These are phyloP conservation scores for Tuber microsphaerosporum DNA, from an alignment of 495 filamentous ascomycete species.

Conservation along the genomic window DNA sequence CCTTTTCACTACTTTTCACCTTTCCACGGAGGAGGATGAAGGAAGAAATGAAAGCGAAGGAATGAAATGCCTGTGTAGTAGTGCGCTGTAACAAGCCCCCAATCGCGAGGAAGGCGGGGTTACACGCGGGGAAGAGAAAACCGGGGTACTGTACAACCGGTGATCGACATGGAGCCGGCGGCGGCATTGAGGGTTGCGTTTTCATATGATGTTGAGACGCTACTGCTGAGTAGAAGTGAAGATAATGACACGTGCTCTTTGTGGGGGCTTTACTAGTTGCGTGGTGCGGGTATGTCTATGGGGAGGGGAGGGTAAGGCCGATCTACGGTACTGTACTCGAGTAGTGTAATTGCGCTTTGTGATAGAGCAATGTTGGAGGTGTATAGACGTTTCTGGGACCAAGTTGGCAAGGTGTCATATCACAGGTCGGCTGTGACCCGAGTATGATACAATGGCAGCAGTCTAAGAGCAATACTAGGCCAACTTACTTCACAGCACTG, in stretches of 20 bases:
- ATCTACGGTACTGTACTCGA: not conserved
- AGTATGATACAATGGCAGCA: not conserved
- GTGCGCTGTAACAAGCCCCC: not conserved
- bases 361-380: not conserved
- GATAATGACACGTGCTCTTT: not conserved
- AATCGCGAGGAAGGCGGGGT: not conserved
- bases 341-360: not conserved
- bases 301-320: not conserved
- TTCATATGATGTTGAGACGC: not conserved
- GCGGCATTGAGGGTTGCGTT: not conserved
- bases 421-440: not conserved
- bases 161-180: not conserved
- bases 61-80: not conserved
- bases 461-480: not conserved
- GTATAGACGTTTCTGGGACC: not conserved
- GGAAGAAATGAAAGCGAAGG: not conserved
- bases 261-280: not conserved
- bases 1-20: not conserved
- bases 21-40: not conserved
- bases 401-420: not conserved
- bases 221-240: not conserved
- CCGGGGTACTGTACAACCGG: not conserved
- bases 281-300: not conserved
- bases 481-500: not conserved
- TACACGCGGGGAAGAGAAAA: not conserved